Conservation (phyloP, 208 protist genomes). For the Trypanosoma rangeli region DNA sequence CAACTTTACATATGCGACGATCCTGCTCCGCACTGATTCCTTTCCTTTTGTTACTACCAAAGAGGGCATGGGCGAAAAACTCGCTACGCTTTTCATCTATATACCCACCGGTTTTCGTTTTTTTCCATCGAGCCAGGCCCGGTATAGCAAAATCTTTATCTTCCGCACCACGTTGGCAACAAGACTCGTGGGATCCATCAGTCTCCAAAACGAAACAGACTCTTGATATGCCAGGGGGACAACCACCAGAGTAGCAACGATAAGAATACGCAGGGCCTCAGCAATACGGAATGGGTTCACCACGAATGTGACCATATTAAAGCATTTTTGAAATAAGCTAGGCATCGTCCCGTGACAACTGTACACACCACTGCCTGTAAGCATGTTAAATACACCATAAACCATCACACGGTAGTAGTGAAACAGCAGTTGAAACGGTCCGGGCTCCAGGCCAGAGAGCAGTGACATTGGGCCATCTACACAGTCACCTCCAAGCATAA, state of each 20-base stretch:
- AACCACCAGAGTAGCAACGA: conserved; percentile 53
- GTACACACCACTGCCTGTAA: conserved; percentile 47
- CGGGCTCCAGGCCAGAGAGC: conserved; percentile 75
- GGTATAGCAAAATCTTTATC: conserved; percentile 62
- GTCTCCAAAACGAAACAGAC: conserved; percentile 81
- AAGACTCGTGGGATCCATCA: conserved; percentile 79
- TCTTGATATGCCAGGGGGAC: conserved; percentile 68
- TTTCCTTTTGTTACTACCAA: neutral
- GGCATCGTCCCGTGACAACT: conserved; percentile 19
- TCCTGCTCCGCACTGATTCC: too few relatives aligned
- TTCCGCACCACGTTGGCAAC: conserved; percentile 58
- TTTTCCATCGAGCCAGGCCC: conserved; percentile 48
- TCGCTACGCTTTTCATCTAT: conserved; percentile 26
- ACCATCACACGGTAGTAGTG: conserved; percentile 91
- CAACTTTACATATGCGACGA: too few relatives aligned
- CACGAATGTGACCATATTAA: conserved; percentile 62
- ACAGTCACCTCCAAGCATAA: conserved; percentile 83
- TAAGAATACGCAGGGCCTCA: conserved; percentile 54
- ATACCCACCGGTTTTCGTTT: conserved; percentile 80
- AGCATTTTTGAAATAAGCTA: conserved; percentile 30
- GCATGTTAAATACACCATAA: conserved; percentile 46
- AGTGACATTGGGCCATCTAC: conserved; percentile 84
- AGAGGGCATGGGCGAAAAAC: neutral
- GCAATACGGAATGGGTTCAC: conserved; percentile 54
- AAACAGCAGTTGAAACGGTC: conserved; percentile 56